Percentiles rank a stretch among this genome's conserved stretches.
These are phyloP conservation scores for Fusarium bactridioides DNA, from an alignment of 2,329 filamentous ascomycete genomes.

Conservation along the genomic window DNA sequence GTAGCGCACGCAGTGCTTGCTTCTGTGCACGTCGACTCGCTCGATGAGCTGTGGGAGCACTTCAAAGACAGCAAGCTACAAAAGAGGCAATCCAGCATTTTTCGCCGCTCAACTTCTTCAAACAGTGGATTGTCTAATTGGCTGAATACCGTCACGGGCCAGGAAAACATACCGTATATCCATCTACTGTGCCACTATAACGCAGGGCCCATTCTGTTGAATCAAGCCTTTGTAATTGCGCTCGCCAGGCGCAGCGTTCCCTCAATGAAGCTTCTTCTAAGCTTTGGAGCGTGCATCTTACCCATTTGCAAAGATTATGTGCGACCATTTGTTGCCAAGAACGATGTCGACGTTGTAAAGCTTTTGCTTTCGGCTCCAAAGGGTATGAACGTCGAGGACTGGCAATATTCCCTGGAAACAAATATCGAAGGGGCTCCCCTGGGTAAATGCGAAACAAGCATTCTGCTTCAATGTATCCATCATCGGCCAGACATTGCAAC, in stretches of 20 bases:
- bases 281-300: background rate
- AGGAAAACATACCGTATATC: background rate
- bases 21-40: background rate
- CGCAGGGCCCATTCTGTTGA: background rate
- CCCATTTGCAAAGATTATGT: background rate
- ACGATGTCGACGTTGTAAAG: background rate
- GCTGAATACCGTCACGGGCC: background rate
- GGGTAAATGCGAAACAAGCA: background rate
- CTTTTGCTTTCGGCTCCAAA: background rate
- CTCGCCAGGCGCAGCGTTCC: background rate
- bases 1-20: slow-evolving; percentile 11
- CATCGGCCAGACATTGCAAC: background rate
- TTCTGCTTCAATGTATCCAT: background rate
- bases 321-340: background rate
- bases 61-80: slow-evolving; percentile 6
- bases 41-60: slow-evolving; percentile 22
- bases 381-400: background rate
- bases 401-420: background rate
- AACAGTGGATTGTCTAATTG: background rate
- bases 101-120: background rate
- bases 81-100: background rate
- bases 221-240: background rate
- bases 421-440: background rate
- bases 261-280: background rate
- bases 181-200: background rate